phyloP scores from a whole-genome alignment of 2,329 filamentous ascomycete genomes.

The Arthrobotrys conoides region DNA sequence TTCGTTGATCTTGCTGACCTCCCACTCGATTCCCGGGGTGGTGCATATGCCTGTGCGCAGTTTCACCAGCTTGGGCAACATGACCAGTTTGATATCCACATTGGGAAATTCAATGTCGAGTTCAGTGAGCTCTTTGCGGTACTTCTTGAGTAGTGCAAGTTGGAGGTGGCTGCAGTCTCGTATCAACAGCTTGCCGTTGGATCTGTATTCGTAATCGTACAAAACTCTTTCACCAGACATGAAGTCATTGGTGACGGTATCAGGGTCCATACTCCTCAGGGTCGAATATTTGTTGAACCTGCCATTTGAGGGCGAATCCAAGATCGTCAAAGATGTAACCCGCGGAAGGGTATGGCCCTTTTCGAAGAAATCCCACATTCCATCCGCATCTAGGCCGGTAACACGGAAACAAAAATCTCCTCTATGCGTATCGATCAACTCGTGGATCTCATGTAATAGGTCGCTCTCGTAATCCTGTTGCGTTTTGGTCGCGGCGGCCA shows the following conservation, averaged over 20 bases:
- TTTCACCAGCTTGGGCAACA: slow-evolving; percentile 56
- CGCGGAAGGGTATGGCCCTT: slow-evolving; percentile 50
- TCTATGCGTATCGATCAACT: slow-evolving; percentile 50
- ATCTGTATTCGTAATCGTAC: slow-evolving; percentile 59
- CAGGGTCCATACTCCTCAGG: slow-evolving; percentile 54
- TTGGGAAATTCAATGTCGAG: slow-evolving; percentile 60
- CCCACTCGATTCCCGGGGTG: slow-evolving; percentile 59
- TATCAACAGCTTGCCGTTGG: slow-evolving; percentile 52
- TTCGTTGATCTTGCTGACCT: slow-evolving; percentile 59
- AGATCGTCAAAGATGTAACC: slow-evolving; percentile 54
- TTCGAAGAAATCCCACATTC: slow-evolving; percentile 61
- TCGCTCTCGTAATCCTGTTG: slow-evolving; percentile 58
- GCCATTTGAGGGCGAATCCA: slow-evolving; percentile 58
- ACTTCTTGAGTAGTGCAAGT: slow-evolving; percentile 57
- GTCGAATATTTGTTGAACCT: slow-evolving; percentile 59
- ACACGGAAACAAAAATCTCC: slow-evolving; percentile 57
- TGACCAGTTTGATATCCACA: slow-evolving; percentile 55
- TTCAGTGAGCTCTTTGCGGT: slow-evolving; percentile 57
- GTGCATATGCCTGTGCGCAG: slow-evolving; percentile 60
- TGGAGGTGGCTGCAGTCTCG: slow-evolving; percentile 59
- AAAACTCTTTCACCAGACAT: slow-evolving; percentile 55
- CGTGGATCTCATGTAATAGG: slow-evolving; percentile 58
- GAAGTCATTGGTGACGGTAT: slow-evolving; percentile 54
- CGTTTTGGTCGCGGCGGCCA: slow-evolving; percentile 49
- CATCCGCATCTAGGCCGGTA: slow-evolving; percentile 50